Evolutionary conservation across 768 basidiomycete species (phyloP), one percentile per base, ranked within the genome.

Genomic region (Cystoderma amianthinum): DNA sequence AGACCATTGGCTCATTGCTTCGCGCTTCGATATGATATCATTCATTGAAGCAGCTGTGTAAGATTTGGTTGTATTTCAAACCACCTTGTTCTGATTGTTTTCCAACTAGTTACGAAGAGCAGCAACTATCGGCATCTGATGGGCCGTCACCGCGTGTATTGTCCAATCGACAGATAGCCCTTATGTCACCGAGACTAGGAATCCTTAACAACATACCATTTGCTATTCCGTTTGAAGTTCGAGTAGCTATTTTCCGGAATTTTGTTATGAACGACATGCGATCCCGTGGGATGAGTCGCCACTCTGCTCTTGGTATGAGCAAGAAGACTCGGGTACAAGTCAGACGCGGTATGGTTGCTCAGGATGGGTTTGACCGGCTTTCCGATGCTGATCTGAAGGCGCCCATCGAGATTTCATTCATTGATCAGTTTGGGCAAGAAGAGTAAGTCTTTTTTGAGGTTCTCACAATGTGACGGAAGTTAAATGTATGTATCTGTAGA

Each of bases 151-250:
- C 36, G 40, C 53, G 58, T 33, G 45, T 52, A 24, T 62, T 76
- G 37, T 71, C 78, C 11, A 85, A 83, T 50, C 82, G 88, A 4
- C 82, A 87, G 48, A 61, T 85, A 32, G 78, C 85, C 0, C 71
- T 78, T 43, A 65, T 97, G 39, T 84, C 85, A 2, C 95, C 94
- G 0, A 80, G 92, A 5, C 72, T 98, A 2, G 90, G 89, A 2
- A 74, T 97, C 19, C 76, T 98, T 40, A 89, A 97, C 66, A 94
- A 97, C 61, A 87, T 98, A 43, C 95, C 94, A 0, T 96, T 96
- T 63, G 80, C 91, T 4, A 85, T 98, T 42, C 94, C 95, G 0
- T 98, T 98, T 63, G 82, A 85, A 39, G 77, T 80, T 1, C 81
- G 95, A n/a, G 88, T 97, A 9, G 74, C 79, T 25, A 90, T 97